phyloP scores from a whole-genome alignment of 179 eudicot species.

The Beta lomatogona region DNA sequence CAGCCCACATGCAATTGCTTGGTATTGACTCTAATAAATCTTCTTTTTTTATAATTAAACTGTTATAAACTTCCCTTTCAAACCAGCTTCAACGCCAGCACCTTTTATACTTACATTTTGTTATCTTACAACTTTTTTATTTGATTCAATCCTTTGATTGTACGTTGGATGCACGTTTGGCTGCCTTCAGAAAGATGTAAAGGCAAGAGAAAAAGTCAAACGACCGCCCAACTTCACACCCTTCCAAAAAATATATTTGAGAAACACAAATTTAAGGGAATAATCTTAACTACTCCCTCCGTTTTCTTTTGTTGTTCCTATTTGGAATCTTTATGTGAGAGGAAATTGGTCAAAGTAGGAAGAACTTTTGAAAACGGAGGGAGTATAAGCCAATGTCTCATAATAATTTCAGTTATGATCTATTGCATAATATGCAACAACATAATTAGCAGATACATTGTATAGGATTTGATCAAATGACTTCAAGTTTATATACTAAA shows the following conservation, averaged over 20 bases:
- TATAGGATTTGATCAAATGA: no score
- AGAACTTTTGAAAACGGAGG: no score
- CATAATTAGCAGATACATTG: no score
- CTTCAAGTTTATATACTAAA: no score
- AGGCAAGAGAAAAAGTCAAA: slow-evolving; percentile 32
- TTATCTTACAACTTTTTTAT: background rate
- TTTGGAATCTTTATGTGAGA: no score
- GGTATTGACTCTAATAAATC: slow-evolving; percentile 21
- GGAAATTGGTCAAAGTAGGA: no score
- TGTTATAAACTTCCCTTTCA: slow-evolving; percentile 7
- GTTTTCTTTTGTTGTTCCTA: no score
- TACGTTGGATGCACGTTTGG: slow-evolving; percentile 35
- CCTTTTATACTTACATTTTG: background rate
- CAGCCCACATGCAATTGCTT: slow-evolving; percentile 31
- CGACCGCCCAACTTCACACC: background rate
- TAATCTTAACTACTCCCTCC: no score
- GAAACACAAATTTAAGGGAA: background rate
- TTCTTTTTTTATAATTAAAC: background rate
- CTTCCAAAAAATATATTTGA: background rate
- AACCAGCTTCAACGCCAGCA: slow-evolving; percentile 7
- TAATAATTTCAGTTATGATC: no score
- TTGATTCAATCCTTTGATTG: background rate
- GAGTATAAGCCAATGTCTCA: no score
- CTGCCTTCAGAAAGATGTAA: slow-evolving; percentile 23
- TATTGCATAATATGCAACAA: no score